Percentiles rank a stretch among this genome's conserved stretches.
These are phyloP conservation scores for Aureobasidium melanogenum DNA, from an alignment of 2,329 filamentous ascomycete species.

Conservation along the genomic window DNA sequence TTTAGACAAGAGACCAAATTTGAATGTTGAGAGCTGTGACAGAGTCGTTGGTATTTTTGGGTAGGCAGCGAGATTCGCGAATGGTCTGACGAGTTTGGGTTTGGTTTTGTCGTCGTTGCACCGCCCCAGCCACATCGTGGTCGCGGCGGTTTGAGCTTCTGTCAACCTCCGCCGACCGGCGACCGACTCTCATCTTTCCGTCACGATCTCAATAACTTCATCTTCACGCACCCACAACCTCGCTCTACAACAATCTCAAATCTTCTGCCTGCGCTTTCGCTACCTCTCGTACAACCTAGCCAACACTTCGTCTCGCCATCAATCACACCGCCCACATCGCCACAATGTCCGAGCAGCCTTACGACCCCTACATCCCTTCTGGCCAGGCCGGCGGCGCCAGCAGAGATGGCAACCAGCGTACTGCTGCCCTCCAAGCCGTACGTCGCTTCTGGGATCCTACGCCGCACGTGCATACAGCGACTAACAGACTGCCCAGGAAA, in stretches of 20 bases:
- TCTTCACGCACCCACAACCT: not conserved
- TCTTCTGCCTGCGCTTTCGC: not conserved
- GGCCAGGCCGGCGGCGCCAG: constrained; percentile 42
- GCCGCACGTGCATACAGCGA: not conserved
- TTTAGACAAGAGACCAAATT: not conserved
- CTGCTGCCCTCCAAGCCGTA: constrained; percentile 76
- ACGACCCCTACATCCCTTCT: constrained; percentile 77
- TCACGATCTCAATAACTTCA: not conserved
- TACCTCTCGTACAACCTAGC: not conserved
- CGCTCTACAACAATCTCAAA: not conserved
- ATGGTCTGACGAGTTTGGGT: not conserved
- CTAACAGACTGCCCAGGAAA: constrained; percentile 59
- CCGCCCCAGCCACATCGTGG: constrained; percentile 1
- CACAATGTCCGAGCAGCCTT: constrained; percentile 57
- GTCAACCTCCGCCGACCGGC: not conserved
- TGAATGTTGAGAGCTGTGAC: not conserved
- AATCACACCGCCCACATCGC: constrained; percentile 10
- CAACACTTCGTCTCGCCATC: not conserved
- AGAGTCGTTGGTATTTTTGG: not conserved
- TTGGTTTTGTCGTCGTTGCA: not conserved
- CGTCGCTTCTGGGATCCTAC: constrained; percentile 33
- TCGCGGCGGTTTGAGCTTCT: constrained; percentile 5
- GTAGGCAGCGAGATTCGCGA: not conserved
- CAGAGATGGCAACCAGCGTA: constrained; percentile 52
- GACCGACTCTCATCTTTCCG: not conserved